Conservation (phyloP, 176 grass and related monocot genomes). For the Oryza officinalis region DNA sequence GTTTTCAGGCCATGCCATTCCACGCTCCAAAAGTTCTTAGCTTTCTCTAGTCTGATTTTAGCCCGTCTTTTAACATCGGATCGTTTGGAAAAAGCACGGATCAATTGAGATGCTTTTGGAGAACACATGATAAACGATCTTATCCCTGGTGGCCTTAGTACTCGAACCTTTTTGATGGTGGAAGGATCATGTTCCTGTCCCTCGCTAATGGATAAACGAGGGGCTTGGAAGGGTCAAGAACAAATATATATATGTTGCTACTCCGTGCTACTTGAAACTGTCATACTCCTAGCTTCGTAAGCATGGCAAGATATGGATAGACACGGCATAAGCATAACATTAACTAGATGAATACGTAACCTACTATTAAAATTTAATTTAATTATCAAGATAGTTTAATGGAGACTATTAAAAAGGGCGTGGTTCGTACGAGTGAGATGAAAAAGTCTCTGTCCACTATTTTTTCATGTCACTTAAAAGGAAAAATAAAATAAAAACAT, state of each 20-base stretch:
- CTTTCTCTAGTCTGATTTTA: background rate
- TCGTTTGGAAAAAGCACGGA: background rate
- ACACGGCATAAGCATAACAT: background rate
- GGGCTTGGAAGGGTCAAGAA: background rate
- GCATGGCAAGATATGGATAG: background rate
- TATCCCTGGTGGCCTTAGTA: background rate
- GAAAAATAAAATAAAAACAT: no score
- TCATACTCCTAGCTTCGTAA: background rate
- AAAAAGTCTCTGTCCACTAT: no score
- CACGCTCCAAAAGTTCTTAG: background rate
- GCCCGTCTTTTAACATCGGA: background rate
- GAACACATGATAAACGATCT: background rate
- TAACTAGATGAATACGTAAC: no score
- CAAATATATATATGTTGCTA: background rate
- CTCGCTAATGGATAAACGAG: background rate
- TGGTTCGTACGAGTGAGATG: no score
- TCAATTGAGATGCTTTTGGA: background rate
- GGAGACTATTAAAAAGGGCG: no score
- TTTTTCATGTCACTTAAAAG: no score
- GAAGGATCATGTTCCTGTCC: constrained; percentile 32
- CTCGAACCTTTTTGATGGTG: constrained; percentile 20
- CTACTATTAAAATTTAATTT: no score
- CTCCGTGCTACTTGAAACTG: background rate
- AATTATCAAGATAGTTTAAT: no score
- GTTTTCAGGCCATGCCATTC: background rate